A percentile compares a stretch with the other conserved stretches of the same genome.
phyloP scores from a whole-genome alignment of 2,329 filamentous ascomycete species.

The Alternaria sp. region DNA sequence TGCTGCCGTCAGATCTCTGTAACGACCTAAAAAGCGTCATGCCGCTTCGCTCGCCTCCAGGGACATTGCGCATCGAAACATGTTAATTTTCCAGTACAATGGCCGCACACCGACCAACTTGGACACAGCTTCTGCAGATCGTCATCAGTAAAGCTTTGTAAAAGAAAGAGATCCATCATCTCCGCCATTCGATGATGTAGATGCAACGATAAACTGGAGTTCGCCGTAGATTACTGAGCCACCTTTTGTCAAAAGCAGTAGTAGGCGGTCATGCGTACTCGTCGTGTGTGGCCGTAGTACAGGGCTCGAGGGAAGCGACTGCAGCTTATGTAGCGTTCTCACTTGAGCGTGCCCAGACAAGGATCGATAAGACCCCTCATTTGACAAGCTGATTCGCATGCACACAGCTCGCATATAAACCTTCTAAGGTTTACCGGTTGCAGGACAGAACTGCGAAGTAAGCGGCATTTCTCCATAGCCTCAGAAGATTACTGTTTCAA shows the following conservation, averaged over 20 bases:
- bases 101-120: conserved; percentile 11
- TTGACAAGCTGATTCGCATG: not conserved
- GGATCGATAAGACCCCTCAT: not conserved
- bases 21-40: conserved; percentile 11
- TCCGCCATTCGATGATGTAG: not conserved
- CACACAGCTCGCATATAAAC: not conserved
- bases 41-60: conserved; percentile 15
- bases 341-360: not conserved
- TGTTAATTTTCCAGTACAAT: conserved; percentile 2
- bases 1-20: conserved; percentile 10
- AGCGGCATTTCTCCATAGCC: not conserved
- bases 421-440: not conserved
- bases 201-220: not conserved
- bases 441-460: not conserved
- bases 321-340: not conserved
- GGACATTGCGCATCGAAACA: conserved; percentile 6
- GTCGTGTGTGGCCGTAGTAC: not conserved
- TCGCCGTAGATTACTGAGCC: not conserved
- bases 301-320: not conserved
- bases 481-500: not conserved
- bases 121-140: conserved; percentile 9
- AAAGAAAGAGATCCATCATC: not conserved
- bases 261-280: not conserved
- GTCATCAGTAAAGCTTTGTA: not conserved
- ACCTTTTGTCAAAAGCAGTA: not conserved